A percentile compares a stretch with the other conserved stretches of the same genome.
These are phyloP conservation scores for Aspergillus glaucus DNA, from an alignment of 2,329 filamentous ascomycete genomes.

Conservation along the genomic window DNA sequence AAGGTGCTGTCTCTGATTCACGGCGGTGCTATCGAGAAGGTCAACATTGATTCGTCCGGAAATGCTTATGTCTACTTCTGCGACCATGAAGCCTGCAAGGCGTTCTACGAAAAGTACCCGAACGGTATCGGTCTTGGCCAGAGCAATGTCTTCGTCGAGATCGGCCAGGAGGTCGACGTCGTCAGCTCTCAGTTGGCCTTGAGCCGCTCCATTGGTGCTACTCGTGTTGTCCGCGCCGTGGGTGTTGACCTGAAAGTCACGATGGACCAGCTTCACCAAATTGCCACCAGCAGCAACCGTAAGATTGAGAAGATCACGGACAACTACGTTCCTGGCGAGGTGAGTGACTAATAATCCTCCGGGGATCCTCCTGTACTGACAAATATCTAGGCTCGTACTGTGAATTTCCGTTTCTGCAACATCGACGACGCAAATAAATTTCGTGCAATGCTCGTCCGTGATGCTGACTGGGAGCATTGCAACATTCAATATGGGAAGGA, in stretches of 20 bases:
- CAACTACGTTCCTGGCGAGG: constrained; percentile 33
- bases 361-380: constrained; percentile 3
- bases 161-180: constrained; percentile 34
- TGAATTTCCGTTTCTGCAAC: constrained; percentile 45
- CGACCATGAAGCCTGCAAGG: constrained; percentile 26
- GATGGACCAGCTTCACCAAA: constrained; percentile 29
- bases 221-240: constrained; percentile 42
- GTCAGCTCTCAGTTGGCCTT: constrained; percentile 37
- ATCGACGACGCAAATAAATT: constrained; percentile 44
- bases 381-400: constrained; percentile 30
- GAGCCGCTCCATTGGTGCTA: constrained; percentile 35
- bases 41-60: constrained; percentile 16
- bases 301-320: constrained; percentile 42
- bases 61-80: constrained; percentile 33
- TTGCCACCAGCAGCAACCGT: constrained; percentile 36
- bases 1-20: constrained; percentile 34
- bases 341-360: constrained; percentile 22
- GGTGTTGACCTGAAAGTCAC: constrained; percentile 36
- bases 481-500: constrained; percentile 39
- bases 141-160: constrained; percentile 29
- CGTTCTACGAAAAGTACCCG: constrained; percentile 29
- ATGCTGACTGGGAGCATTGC: constrained; percentile 43
- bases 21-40: constrained; percentile 32
- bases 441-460: constrained; percentile 32
- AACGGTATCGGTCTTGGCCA: constrained; percentile 32